Conservation (phyloP, 345 rosid species). For the Pelargonium nanum region DNA sequence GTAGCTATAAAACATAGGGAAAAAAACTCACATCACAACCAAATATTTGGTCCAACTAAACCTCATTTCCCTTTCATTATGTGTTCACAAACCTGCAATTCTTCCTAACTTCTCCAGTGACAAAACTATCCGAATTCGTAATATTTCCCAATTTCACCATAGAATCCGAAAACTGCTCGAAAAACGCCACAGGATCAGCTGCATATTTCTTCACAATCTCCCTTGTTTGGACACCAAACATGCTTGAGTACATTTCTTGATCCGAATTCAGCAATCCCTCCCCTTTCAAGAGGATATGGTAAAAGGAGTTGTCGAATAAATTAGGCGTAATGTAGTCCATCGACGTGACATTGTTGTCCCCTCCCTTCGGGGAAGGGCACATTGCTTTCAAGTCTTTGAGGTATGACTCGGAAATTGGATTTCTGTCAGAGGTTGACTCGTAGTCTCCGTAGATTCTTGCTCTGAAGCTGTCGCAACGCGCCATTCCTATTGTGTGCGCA, state of each 20-base stretch:
- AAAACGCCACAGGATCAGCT: constrained; percentile 53
- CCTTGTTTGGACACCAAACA: constrained; percentile 46
- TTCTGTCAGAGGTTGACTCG: constrained; percentile 30
- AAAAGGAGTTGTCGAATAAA: constrained; percentile 71
- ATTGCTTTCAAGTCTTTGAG: constrained; percentile 32
- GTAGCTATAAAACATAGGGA: not conserved
- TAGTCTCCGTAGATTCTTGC: constrained; percentile 56
- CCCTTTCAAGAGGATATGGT: constrained; percentile 45
- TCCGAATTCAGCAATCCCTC: constrained; percentile 74
- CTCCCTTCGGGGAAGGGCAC: constrained; percentile 51
- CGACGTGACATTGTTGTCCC: constrained; percentile 47
- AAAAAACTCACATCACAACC: not conserved
- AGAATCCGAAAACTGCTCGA: constrained; percentile 67
- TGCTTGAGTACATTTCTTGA: constrained; percentile 76
- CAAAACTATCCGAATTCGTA: constrained; percentile 47
- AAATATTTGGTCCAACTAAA: too few relatives aligned
- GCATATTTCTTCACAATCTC: constrained; percentile 60
- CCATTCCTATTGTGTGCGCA: constrained; percentile 85
- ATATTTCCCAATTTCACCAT: constrained; percentile 92
- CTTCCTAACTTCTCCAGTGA: constrained; percentile 62
- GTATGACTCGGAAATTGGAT: constrained; percentile 25
- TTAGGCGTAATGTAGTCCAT: constrained; percentile 64
- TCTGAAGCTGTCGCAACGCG: constrained; percentile 57
- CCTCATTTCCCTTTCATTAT: too few relatives aligned
- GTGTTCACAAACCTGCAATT: constrained; percentile 74